Base-by-base conservation (phyloP, 176 grass and related monocot species). In the Cenchrus fungigraminus region DNA sequence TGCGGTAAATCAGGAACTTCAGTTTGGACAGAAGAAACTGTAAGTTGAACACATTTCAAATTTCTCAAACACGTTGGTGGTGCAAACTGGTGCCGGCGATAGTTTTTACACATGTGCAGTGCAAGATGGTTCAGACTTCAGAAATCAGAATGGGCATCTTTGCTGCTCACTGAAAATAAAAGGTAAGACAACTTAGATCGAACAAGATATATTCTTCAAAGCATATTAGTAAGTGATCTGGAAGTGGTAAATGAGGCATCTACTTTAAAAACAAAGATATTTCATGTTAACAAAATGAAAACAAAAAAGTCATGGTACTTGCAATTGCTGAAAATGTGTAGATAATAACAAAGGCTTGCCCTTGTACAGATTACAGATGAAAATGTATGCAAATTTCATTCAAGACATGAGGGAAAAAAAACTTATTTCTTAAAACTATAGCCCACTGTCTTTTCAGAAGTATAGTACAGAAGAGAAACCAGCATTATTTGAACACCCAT, bases 111-210 rank as follows among this genome's bases (percentile, higher is more conserved):
- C 37, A 40, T 40, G 37, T 40, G 37, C 37, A 40, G 3, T 40
- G 37, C 37, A 40, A 40, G 37, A 40, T 40, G 37, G 37, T 40
- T 40, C 37, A 40, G 37, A 40, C 37, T 40, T 40, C 37, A 40
- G 37, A 40, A 40, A 32, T 15, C 45, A 46, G 45, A 9, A 46
- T 49, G 61, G 16, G 22, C 60, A 81, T 50, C 50, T 75, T 81
- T 74, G 40, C 47, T 59, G 17, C 78, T 76, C 70, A 37, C 78
- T 81, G 78, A 28, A 87, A 81, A 68, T 75, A 12, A 75, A 82
- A 49, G 1, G 9, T 31, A 66, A 81, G 25, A 9, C 56, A 59
- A 16, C 55, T 66, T 56, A 81, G 12, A 81, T 73, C 46, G 37
- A 86, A 25, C 12, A 84, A 4, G 19, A 58, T 58, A 71, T 3